Base-by-base conservation (phyloP, 1,284 basidiomycete genomes). In the Leccinum fallax region DNA sequence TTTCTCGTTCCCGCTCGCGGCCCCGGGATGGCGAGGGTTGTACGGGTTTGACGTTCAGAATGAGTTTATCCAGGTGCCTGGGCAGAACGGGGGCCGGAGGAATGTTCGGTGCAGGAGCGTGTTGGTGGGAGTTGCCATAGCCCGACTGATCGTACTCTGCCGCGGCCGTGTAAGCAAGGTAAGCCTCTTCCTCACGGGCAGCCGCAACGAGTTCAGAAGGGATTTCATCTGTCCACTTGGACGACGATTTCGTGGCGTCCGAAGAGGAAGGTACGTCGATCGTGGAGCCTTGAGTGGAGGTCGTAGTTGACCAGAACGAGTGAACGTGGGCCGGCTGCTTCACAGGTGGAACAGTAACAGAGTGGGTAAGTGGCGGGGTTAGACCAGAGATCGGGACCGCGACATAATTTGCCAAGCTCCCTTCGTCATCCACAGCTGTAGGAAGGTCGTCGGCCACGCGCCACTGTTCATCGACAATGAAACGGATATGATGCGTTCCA, bases 401-500 rank as follows among this genome's bases (percentile, higher is more conserved):
- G 62, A 98, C 87, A 75, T 97, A 98, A 79, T 99, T 99, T 66
- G 97, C 95, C 58, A 99, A 81, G 36, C 92, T 93, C 34, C 97
- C 97, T 71, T 97, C 93, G 69, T 95, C 94, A 74, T 98, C 96
- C 34, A 95, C 94, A 1, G 96, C 94, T 2, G 93, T 93, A 8
- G 95, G 92, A 24, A 97, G 84, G 66, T 95, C 89, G 61, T 89
- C 83, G 5, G 88, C 83, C 13, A 89, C 80, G 62, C 90, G 87
- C 89, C 92, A 95, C 57, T 90, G 85, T 62, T 94, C 92, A 76
- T 99, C 97, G 63, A 99, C 94, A 67, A 98, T 87, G 81, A 98
- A 99, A 67, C 96, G 95, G 73, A 98, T 85, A 63, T 97, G 93
- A 74, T 99, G 96, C 2, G 95, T 96, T 24, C 97, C 97, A 0